Percentiles rank a stretch among this genome's conserved stretches.
Evolutionary conservation across 164 flowering plant species (phyloP).

Genomic region (Vitis rotundifolia): DNA sequence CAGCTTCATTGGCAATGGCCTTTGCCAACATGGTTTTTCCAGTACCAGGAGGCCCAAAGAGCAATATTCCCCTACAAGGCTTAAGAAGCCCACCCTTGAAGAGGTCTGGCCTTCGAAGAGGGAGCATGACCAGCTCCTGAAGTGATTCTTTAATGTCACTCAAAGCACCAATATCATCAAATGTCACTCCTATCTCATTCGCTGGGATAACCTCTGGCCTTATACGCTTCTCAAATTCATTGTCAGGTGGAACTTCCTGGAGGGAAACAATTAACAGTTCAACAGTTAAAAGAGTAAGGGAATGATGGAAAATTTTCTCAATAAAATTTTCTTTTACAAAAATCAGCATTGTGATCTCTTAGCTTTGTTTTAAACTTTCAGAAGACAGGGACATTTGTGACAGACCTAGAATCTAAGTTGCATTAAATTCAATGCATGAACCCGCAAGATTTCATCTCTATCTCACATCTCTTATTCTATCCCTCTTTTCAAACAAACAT

Average conservation of each 20-base stretch:
- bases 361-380: background rate
- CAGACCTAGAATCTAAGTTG: background rate
- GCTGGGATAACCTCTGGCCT: conserved; percentile 61
- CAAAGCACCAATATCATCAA: conserved; percentile 51
- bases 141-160: conserved; percentile 59
- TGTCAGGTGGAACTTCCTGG: conserved; percentile 51
- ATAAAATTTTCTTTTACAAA: too few relatives aligned
- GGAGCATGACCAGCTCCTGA: conserved; percentile 63
- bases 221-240: conserved; percentile 59
- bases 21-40: conserved; percentile 69
- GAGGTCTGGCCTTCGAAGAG: conserved; percentile 61
- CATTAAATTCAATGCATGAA: background rate
- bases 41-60: conserved; percentile 68
- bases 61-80: conserved; percentile 55
- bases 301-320: too few relatives aligned
- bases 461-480: background rate
- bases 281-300: background rate
- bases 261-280: background rate
- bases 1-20: conserved; percentile 68
- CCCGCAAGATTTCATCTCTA: conserved; percentile 1
- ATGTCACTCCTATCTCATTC: conserved; percentile 51
- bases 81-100: conserved; percentile 57
- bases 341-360: background rate
- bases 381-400: background rate
- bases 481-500: too few relatives aligned